A percentile compares a stretch with the other conserved stretches of the same genome.
phyloP scores from a whole-genome alignment of 768 basidiomycete species.

The Cystofilobasidium macerans region DNA sequence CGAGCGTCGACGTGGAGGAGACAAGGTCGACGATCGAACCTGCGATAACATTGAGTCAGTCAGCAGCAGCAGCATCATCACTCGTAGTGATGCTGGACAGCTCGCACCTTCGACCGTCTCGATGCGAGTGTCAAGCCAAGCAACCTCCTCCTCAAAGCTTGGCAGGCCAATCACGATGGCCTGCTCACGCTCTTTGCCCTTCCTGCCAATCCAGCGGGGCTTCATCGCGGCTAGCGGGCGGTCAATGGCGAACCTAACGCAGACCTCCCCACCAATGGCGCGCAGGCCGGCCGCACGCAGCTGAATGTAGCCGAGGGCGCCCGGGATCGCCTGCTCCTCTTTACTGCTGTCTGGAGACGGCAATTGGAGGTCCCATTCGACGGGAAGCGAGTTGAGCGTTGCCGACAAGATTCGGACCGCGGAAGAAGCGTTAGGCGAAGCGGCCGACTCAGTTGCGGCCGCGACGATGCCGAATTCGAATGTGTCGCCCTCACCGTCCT shows the following conservation, averaged over 20 bases:
- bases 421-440: neutral
- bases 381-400: neutral
- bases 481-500: constrained; percentile 3
- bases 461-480: constrained; percentile 20
- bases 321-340: neutral
- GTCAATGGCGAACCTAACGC: neutral
- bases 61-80: neutral
- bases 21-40: neutral
- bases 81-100: neutral
- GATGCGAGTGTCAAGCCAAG: neutral
- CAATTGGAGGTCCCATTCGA: constrained; percentile 7
- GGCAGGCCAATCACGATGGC: constrained; percentile 8
- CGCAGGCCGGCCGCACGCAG: constrained; percentile 10
- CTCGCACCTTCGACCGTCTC: neutral
- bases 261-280: neutral
- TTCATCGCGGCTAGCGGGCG: neutral
- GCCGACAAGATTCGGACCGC: constrained; percentile 14
- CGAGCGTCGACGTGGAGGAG: neutral
- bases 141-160: constrained; percentile 11
- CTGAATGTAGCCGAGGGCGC: constrained; percentile 8
- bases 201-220: neutral
- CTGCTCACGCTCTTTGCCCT: neutral
- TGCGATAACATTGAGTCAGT: neutral
- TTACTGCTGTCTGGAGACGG: neutral
- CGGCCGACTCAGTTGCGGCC: neutral